phyloP scores from a whole-genome alignment of 441 rosid species.

The Adansonia rubrostipa region DNA sequence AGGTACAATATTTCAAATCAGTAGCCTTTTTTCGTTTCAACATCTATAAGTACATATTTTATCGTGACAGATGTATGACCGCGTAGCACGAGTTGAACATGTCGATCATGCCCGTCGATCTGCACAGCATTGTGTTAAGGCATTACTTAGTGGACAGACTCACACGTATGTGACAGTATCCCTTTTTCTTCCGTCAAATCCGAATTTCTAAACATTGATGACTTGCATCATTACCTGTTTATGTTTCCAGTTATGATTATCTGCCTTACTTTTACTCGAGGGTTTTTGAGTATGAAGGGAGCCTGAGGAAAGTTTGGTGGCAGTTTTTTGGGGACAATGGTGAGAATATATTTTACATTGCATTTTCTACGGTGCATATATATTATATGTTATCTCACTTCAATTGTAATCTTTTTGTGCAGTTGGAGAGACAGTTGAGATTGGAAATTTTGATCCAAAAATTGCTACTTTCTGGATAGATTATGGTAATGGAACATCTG shows the following conservation, averaged over 20 bases:
- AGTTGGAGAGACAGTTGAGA: slow-evolving; percentile 88
- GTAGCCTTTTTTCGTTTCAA: slow-evolving; percentile 18
- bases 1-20: slow-evolving; percentile 49
- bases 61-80: slow-evolving; percentile 68
- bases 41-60: slow-evolving; percentile 28
- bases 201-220: slow-evolving; percentile 13
- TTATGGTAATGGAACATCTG: slow-evolving; percentile 51
- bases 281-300: slow-evolving; percentile 89
- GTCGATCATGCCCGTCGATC: slow-evolving; percentile 94
- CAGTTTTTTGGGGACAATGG: slow-evolving; percentile 94
- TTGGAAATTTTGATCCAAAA: slow-evolving; percentile 89
- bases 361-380: background rate
- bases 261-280: slow-evolving; percentile 92
- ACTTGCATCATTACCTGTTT: slow-evolving; percentile 10
- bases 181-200: slow-evolving; percentile 1
- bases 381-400: background rate
- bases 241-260: slow-evolving; percentile 75
- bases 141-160: slow-evolving; percentile 72
- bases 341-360: slow-evolving; percentile 30
- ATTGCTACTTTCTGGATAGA: slow-evolving; percentile 94
- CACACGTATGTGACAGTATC: slow-evolving; percentile 50
- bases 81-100: slow-evolving; percentile 83
- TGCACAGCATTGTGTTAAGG: slow-evolving; percentile 82
- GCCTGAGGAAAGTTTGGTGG: slow-evolving; percentile 93
- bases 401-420: slow-evolving; percentile 34